Conservation (phyloP, 495 filamentous ascomycete genomes). For the Neohortaea acidophila region DNA sequence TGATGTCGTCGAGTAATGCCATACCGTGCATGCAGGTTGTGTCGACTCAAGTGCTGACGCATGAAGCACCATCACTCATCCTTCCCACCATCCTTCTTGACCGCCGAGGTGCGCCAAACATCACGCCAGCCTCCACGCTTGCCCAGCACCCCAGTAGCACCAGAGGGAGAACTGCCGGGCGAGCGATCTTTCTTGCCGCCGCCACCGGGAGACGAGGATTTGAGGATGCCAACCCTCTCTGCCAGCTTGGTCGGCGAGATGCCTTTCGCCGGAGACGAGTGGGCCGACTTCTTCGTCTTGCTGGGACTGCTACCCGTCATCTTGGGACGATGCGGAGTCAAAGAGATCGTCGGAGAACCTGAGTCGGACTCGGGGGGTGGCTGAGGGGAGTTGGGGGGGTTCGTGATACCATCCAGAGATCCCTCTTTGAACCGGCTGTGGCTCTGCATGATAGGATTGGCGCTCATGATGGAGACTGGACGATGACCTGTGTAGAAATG, state of each 20-base stretch:
- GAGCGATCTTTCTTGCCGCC: too few species aligned
- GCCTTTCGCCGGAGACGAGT: conserved; percentile 5
- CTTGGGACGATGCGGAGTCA: too few species aligned
- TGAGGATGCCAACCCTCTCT: conserved; percentile 22
- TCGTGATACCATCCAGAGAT: conserved; percentile 7
- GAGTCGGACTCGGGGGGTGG: conserved; percentile 2
- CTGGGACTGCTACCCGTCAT: background rate
- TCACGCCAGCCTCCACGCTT: background rate
- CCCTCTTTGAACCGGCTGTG: conserved; percentile 8
- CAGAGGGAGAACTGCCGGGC: background rate
- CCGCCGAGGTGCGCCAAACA: too few species aligned
- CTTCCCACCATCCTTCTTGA: too few species aligned
- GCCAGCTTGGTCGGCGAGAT: conserved; percentile 22
- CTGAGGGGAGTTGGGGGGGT: conserved; percentile 2
- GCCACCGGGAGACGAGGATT: too few species aligned
- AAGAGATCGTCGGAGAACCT: background rate
- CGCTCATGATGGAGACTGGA: background rate
- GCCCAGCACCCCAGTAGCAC: background rate
- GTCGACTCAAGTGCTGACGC: too few species aligned
- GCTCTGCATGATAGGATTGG: background rate
- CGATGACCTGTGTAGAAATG: too few species aligned
- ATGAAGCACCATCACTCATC: too few species aligned
- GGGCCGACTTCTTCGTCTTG: background rate
- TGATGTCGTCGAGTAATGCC: too few species aligned
- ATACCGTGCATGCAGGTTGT: too few species aligned